phyloP scores from a whole-genome alignment of 768 basidiomycete genomes.

The Psilocybe subaeruginosa region DNA sequence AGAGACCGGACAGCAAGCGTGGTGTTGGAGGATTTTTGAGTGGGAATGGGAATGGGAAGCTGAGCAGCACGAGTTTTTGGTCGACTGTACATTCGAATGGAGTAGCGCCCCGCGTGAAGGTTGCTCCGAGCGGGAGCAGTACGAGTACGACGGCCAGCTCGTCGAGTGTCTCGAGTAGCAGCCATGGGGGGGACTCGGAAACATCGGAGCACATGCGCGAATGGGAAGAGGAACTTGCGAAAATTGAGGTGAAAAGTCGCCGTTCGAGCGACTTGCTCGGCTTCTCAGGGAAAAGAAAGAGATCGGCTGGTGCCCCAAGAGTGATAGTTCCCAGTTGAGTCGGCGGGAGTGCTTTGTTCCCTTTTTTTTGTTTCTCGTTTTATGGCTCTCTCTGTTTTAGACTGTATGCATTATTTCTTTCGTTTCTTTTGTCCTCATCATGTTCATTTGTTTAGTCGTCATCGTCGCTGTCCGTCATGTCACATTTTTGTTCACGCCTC shows the following conservation, averaged over 20 bases:
- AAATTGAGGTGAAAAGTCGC: conserved; percentile 67
- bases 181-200: conserved; percentile 21
- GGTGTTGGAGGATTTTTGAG: conserved; percentile 10
- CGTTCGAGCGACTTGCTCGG: conserved; percentile 50
- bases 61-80: conserved; percentile 23
- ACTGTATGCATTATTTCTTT: not conserved
- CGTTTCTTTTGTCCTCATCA: conserved; percentile 4
- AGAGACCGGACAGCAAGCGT: conserved; percentile 17
- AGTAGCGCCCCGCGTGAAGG: conserved; percentile 10
- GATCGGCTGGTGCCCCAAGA: conserved; percentile 17
- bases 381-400: not conserved
- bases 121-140: conserved; percentile 35
- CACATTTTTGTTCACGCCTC: conserved; percentile 7
- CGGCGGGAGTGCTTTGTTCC: not conserved
- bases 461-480: not conserved
- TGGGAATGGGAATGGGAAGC: conserved; percentile 11
- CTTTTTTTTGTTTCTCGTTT: not conserved
- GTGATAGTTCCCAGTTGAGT: conserved; percentile 7
- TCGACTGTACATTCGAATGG: conserved; percentile 26
- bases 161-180: conserved; percentile 17
- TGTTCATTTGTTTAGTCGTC: conserved; percentile 2
- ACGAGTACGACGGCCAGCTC: conserved; percentile 20
- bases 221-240: conserved; percentile 80
- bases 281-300: conserved; percentile 43
- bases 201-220: conserved; percentile 50